Conservation (phyloP, 2,329 filamentous ascomycete genomes). For the Didymella arachidicola region DNA sequence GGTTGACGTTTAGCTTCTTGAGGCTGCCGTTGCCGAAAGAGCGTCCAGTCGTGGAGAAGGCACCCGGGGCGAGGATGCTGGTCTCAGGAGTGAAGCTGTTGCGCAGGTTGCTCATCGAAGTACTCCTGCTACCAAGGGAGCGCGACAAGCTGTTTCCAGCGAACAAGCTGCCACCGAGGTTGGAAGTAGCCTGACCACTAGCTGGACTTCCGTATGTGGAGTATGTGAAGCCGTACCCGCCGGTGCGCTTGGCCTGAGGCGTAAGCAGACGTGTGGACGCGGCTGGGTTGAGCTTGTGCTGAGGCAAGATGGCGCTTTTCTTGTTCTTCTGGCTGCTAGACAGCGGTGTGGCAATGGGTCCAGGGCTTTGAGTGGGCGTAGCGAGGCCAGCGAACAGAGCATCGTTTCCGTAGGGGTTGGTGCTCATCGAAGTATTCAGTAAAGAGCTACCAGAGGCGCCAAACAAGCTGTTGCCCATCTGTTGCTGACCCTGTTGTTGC, state of each 20-base stretch:
- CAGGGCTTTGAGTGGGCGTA: conserved; percentile 73
- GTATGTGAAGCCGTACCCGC: conserved; percentile 89
- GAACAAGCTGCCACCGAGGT: conserved; percentile 66
- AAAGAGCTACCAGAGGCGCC: conserved; percentile 59
- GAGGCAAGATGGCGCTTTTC: conserved; percentile 79
- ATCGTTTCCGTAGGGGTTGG: conserved; percentile 88
- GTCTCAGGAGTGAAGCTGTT: conserved; percentile 83
- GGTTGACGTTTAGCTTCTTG: conserved; percentile 93
- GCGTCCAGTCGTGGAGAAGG: conserved; percentile 72
- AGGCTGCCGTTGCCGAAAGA: conserved; percentile 62
- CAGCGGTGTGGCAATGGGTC: conserved; percentile 89
- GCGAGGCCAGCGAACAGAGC: conserved; percentile 82
- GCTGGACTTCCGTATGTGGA: conserved; percentile 87
- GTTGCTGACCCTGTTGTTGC: conserved; percentile 52
- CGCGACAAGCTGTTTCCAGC: conserved; percentile 69
- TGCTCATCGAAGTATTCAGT: conserved; percentile 64
- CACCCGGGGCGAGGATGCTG: conserved; percentile 84
- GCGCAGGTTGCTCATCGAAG: conserved; percentile 86
- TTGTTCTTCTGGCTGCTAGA: conserved; percentile 78
- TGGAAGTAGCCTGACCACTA: conserved; percentile 65
- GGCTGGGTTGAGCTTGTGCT: conserved; percentile 85
- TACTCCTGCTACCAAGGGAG: conserved; percentile 77
- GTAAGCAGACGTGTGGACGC: conserved; percentile 82
- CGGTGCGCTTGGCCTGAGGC: conserved; percentile 72
- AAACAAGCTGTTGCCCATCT: conserved; percentile 58